phyloP scores from a whole-genome alignment of 2,329 filamentous ascomycete genomes.

The Coniochaeta pulveracea region DNA sequence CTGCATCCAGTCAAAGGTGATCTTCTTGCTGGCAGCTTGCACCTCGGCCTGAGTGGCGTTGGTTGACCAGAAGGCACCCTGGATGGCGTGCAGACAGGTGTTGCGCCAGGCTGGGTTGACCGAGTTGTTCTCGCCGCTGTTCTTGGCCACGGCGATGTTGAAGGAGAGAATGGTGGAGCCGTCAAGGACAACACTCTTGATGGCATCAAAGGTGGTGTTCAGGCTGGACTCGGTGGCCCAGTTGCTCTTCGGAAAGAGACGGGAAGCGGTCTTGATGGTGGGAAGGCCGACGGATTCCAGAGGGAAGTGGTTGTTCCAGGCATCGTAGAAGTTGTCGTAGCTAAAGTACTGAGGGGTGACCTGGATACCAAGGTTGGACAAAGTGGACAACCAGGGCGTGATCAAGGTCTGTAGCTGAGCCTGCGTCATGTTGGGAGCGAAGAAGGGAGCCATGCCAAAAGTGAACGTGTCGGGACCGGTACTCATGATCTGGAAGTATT shows the following conservation, averaged over 20 bases:
- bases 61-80: slow-evolving; percentile 21
- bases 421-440: slow-evolving; percentile 5
- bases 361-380: slow-evolving; percentile 25
- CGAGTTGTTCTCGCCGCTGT: slow-evolving; percentile 16
- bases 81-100: slow-evolving; percentile 18
- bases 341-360: slow-evolving; percentile 15
- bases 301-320: slow-evolving; percentile 16
- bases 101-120: slow-evolving; percentile 27
- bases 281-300: slow-evolving; percentile 22
- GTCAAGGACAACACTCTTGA: slow-evolving; percentile 7
- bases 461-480: neutral
- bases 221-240: slow-evolving; percentile 16
- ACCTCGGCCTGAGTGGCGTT: slow-evolving; percentile 19
- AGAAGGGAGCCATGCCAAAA: slow-evolving; percentile 7
- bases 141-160: slow-evolving; percentile 15
- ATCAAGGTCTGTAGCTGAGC: slow-evolving; percentile 3
- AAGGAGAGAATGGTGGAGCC: slow-evolving; percentile 31
- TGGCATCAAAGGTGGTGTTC: slow-evolving; percentile 17
- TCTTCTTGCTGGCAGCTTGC: slow-evolving; percentile 15
- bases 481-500: slow-evolving; percentile 15
- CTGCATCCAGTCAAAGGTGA: slow-evolving; percentile 19
- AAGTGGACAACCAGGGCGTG: slow-evolving; percentile 26
- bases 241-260: slow-evolving; percentile 22
- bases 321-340: slow-evolving; percentile 16
- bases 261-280: slow-evolving; percentile 19